A percentile compares a stretch with the other conserved stretches of the same genome.
Evolutionary conservation across 192 early-diverging fungal species (phyloP).

Genomic region (Haplosporangium gracile): DNA sequence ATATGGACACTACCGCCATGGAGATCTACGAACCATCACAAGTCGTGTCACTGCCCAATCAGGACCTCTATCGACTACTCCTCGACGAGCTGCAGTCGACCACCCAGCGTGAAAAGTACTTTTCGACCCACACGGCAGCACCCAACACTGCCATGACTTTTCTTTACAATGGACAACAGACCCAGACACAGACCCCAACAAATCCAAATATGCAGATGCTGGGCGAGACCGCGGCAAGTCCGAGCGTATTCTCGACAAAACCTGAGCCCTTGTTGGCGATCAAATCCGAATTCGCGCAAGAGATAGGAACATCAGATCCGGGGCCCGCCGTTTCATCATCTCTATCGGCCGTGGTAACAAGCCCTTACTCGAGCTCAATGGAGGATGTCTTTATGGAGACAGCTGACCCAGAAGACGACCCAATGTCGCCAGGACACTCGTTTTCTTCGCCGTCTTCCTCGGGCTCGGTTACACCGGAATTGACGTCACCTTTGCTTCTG

Average conservation of each 20-base stretch:
- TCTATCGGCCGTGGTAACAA: neutral
- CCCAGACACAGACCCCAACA: slow-evolving; percentile 18
- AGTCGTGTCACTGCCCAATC: slow-evolving; percentile 27
- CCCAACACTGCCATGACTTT: slow-evolving; percentile 40
- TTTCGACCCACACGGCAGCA: slow-evolving; percentile 20
- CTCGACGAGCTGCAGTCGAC: slow-evolving; percentile 47
- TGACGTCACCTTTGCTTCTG: slow-evolving; percentile 24
- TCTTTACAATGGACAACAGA: slow-evolving; percentile 34
- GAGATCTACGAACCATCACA: slow-evolving; percentile 34
- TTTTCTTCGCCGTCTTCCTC: slow-evolving; percentile 12
- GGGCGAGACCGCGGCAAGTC: slow-evolving; percentile 21
- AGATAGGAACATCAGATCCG: slow-evolving; percentile 8
- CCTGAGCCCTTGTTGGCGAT: slow-evolving; percentile 1
- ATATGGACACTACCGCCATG: slow-evolving; percentile 39
- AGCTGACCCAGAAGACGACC: slow-evolving; percentile 26
- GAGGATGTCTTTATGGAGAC: slow-evolving; percentile 26
- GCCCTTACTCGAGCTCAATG: neutral
- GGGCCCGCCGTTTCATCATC: neutral
- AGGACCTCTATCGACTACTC: slow-evolving; percentile 44
- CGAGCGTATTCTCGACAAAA: slow-evolving; percentile 7
- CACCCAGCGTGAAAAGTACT: slow-evolving; percentile 51
- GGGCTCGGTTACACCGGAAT: slow-evolving; percentile 38
- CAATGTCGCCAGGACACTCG: slow-evolving; percentile 20
- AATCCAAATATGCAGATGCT: slow-evolving; percentile 15
- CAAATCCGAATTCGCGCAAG: neutral